Evolutionary conservation across 2,329 filamentous ascomycete species (phyloP), one percentile per base, ranked within the genome.

Genomic region (Elsinoe arachidis): DNA sequence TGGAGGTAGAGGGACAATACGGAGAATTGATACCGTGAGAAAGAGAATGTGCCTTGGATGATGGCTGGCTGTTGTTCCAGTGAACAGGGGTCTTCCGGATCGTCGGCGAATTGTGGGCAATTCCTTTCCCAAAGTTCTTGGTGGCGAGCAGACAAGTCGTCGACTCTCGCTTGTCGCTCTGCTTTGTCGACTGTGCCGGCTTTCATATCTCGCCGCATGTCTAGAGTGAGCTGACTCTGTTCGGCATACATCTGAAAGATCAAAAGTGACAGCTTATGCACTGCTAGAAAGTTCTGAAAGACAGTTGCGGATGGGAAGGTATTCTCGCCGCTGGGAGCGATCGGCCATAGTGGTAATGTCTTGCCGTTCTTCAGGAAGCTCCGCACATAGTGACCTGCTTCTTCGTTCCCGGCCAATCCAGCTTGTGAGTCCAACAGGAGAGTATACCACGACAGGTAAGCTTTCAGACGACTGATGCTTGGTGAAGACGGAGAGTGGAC

Each of bases 381-480:
- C 23, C 55, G 38, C 9, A 61, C 44, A 39, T 57, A 59, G 15
- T 7, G 14, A 5, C 59, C 59, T 4, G 59, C 51, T 39, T 61
- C 59, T 19, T 49, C 4, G 10, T 61, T 57, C 14, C 59, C 59
- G 14, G 54, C 43, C 3, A 56, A 21, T 11, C 52, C 55, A 2
- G 57, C 51, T 12, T 61, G 59, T 14, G 59, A 46, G 62, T 83
- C 80, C 47, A 83, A 74, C 57, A 74, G 73, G 62, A 76, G 77
- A 38, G 80, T 73, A 66, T 73, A 76, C 79, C 79, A 81, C n/a
- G 81, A 66, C 7, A 81, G 71, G 61, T 78, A 79, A 1, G 75
- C 74, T 59, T 76, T 76, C n/a, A 59, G 19, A 5, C 56, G 44
- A 6, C 46, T 61, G 17, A 57, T 34, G 12, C 47, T 43, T 4